Evolutionary conservation across 2,329 filamentous ascomycete genomes (phyloP).

Genomic region (Colletotrichum eleusines): DNA sequence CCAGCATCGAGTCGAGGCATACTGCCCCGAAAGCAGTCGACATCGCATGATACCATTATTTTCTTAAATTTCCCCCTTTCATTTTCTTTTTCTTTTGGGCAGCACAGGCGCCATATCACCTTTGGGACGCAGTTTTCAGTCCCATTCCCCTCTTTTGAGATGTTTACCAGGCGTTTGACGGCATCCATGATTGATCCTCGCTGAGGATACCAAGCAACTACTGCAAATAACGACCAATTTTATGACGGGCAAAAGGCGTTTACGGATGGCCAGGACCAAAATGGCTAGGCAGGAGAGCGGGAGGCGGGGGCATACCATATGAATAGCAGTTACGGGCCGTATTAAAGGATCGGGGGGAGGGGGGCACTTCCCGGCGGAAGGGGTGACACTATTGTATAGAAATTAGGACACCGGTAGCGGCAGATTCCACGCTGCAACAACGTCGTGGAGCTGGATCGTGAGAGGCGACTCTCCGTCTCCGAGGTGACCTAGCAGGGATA

Average conservation of each 20-base stretch:
- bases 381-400: conserved; percentile 21
- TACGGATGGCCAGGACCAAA: conserved; percentile 29
- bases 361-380: background rate
- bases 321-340: conserved; percentile 10
- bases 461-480: conserved; percentile 12
- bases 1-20: conserved; percentile 26
- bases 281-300: background rate
- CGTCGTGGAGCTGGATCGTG: conserved; percentile 4
- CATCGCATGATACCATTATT: conserved; percentile 33
- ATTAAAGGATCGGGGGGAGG: background rate
- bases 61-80: background rate
- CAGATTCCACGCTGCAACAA: conserved; percentile 10
- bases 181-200: conserved; percentile 24
- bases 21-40: conserved; percentile 17
- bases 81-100: background rate
- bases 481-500: conserved; percentile 3
- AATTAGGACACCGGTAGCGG: background rate
- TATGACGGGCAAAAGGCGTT: conserved; percentile 35
- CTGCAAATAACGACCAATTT: conserved; percentile 35
- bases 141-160: conserved; percentile 5
- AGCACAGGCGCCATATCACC: background rate
- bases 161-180: conserved; percentile 30
- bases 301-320: conserved; percentile 9
- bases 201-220: conserved; percentile 22
- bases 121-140: conserved; percentile 10